phyloP scores from a whole-genome alignment of 305 asterid species.

The Euphrasia arctica region DNA sequence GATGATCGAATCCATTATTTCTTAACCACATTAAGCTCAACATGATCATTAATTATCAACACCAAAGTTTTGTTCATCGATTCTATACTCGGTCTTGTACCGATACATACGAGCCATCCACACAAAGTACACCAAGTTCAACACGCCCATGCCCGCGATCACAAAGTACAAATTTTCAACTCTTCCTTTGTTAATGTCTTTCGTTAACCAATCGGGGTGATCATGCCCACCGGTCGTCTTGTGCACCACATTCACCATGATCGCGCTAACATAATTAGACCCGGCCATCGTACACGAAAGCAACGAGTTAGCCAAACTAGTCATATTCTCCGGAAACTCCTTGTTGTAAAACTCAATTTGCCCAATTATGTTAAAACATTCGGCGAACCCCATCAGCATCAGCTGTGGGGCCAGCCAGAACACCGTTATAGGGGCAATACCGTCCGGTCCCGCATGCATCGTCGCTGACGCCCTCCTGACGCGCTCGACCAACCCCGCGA shows the following conservation, averaged over 20 bases:
- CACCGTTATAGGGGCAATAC: slow-evolving; percentile 55
- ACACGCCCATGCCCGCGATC: slow-evolving; percentile 62
- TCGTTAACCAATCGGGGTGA: slow-evolving; percentile 74
- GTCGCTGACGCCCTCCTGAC: slow-evolving; percentile 43
- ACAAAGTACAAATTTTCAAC: slow-evolving; percentile 62
- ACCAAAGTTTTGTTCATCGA: slow-evolving; percentile 19
- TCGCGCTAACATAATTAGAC: slow-evolving; percentile 53
- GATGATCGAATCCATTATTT: slow-evolving; percentile 15
- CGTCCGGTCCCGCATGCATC: slow-evolving; percentile 29
- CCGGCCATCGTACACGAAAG: slow-evolving; percentile 64
- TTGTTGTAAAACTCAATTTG: slow-evolving; percentile 84
- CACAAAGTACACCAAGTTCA: slow-evolving; percentile 57
- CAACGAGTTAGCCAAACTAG: slow-evolving; percentile 77
- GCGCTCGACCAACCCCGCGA: slow-evolving; percentile 54
- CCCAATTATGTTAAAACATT: slow-evolving; percentile 72
- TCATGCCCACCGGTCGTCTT: slow-evolving; percentile 45
- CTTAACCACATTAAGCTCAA: slow-evolving; percentile 44
- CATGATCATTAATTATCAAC: slow-evolving; percentile 23
- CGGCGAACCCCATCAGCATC: slow-evolving; percentile 83
- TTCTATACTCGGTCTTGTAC: slow-evolving; percentile 45
- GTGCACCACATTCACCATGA: slow-evolving; percentile 64
- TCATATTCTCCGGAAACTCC: slow-evolving; percentile 84
- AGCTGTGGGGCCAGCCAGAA: slow-evolving; percentile 89
- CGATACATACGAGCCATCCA: slow-evolving; percentile 48
- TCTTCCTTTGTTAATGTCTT: slow-evolving; percentile 55